These are phyloP conservation scores for Nectriaceae sp. DNA, from an alignment of 2,329 filamentous ascomycete species.

Conservation along the genomic window DNA sequence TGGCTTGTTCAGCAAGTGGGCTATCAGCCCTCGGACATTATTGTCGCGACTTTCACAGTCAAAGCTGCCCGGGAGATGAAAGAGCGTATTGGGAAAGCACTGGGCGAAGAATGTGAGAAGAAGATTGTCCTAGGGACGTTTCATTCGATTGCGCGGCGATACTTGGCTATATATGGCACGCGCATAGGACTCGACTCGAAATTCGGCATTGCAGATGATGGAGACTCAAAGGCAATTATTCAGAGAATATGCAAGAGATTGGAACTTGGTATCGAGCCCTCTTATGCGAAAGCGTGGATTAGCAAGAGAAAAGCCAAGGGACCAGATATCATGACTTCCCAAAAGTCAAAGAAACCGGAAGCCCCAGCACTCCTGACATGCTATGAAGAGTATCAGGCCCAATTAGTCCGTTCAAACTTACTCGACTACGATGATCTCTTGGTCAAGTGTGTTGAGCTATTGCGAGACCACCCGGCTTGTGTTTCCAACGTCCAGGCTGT, in stretches of 20 bases:
- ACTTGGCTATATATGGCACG: conserved; percentile 80
- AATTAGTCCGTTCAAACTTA: conserved; percentile 74
- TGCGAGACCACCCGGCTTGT: conserved; percentile 72
- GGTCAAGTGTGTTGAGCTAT: conserved; percentile 77
- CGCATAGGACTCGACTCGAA: conserved; percentile 79
- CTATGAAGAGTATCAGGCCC: conserved; percentile 76
- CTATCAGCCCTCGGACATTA: conserved; percentile 80
- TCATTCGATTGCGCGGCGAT: conserved; percentile 87
- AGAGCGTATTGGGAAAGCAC: conserved; percentile 75
- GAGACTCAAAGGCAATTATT: conserved; percentile 77
- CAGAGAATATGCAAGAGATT: conserved; percentile 80
- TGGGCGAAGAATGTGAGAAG: conserved; percentile 75
- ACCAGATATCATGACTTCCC: conserved; percentile 43
- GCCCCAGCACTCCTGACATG: conserved; percentile 65
- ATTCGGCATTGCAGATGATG: conserved; percentile 88
- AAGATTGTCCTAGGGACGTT: conserved; percentile 90
- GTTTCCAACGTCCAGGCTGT: conserved; percentile 90
- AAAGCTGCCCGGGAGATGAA: conserved; percentile 96
- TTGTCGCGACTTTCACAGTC: conserved; percentile 96
- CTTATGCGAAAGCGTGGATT: conserved; percentile 73
- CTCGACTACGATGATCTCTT: conserved; percentile 95
- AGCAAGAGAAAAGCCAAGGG: conserved; percentile 65
- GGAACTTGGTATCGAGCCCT: conserved; percentile 67
- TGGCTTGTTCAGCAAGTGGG: conserved; percentile 76
- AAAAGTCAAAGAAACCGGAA: conserved; percentile 38